A percentile compares a stretch with the other conserved stretches of the same genome.
Conservation (phyloP, 257 asterid genomes). For the Solanum rostratum region DNA sequence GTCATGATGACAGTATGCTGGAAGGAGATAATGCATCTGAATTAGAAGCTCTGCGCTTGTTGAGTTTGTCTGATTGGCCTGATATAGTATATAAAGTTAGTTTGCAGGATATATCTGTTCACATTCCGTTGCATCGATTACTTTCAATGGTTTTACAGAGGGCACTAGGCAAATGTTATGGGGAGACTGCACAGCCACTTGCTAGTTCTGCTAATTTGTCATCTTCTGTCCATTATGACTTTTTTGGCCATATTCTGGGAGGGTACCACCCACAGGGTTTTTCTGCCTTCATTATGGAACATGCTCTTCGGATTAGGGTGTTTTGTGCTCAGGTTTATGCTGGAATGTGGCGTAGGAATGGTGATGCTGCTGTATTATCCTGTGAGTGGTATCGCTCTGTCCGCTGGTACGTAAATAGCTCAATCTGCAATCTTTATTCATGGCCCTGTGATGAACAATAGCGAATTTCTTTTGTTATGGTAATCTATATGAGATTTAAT, state of each 20-base stretch:
- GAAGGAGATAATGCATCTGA: slow-evolving; percentile 62
- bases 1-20: slow-evolving; percentile 33
- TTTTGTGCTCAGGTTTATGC: slow-evolving; percentile 95
- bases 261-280: slow-evolving; percentile 87
- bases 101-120: slow-evolving; percentile 79
- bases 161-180: slow-evolving; percentile 67
- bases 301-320: slow-evolving; percentile 88
- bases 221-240: slow-evolving; percentile 29
- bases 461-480: background rate
- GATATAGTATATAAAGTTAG: slow-evolving; percentile 75
- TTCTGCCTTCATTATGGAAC: slow-evolving; percentile 89
- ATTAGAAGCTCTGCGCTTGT: slow-evolving; percentile 54
- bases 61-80: slow-evolving; percentile 81
- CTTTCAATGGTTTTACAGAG: slow-evolving; percentile 67
- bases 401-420: slow-evolving; percentile 57
- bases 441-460: background rate
- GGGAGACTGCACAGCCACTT: slow-evolving; percentile 21
- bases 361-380: slow-evolving; percentile 78
- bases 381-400: slow-evolving; percentile 88
- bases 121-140: slow-evolving; percentile 79
- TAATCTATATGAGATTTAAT: background rate
- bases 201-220: slow-evolving; percentile 17
- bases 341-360: slow-evolving; percentile 97
- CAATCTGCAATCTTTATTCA: background rate
- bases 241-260: slow-evolving; percentile 66